Percentiles rank a stretch among this genome's conserved stretches.
phyloP scores from a whole-genome alignment of 305 asterid genomes.

The Galium porrigens region DNA sequence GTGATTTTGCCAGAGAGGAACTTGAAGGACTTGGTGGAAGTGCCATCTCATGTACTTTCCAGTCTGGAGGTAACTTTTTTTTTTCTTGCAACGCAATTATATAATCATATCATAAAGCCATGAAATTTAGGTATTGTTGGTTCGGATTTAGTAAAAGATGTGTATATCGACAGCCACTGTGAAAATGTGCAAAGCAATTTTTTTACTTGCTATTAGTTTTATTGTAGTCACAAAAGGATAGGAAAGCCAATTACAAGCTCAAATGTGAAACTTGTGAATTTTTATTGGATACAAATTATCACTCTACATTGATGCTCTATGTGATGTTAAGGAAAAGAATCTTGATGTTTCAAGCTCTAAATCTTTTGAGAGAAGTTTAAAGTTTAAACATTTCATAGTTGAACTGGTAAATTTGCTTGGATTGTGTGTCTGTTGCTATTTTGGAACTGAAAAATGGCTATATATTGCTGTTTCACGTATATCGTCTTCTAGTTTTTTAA shows the following conservation, averaged over 20 bases:
- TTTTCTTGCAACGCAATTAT: slow-evolving; percentile 6
- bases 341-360: not conserved
- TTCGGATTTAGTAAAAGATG: not conserved
- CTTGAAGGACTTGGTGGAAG: slow-evolving; percentile 84
- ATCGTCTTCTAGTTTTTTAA: not conserved
- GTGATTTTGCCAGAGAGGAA: slow-evolving; percentile 91
- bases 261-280: not conserved
- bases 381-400: not conserved
- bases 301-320: not conserved
- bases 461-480: not conserved
- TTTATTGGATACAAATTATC: not conserved
- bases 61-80: slow-evolving; percentile 53
- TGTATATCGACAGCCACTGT: not conserved
- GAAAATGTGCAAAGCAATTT: not conserved
- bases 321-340: not conserved
- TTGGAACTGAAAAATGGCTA: no score
- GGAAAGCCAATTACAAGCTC: not conserved
- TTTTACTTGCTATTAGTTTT: not conserved
- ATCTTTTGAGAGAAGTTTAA: not conserved
- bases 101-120: not conserved
- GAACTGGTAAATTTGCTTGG: not conserved
- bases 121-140: not conserved
- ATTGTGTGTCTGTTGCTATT: not conserved
- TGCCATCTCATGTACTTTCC: slow-evolving; percentile 70
- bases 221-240: not conserved